These are phyloP conservation scores for Sindora glabra DNA, from an alignment of 306 rosid genomes.

Conservation along the genomic window DNA sequence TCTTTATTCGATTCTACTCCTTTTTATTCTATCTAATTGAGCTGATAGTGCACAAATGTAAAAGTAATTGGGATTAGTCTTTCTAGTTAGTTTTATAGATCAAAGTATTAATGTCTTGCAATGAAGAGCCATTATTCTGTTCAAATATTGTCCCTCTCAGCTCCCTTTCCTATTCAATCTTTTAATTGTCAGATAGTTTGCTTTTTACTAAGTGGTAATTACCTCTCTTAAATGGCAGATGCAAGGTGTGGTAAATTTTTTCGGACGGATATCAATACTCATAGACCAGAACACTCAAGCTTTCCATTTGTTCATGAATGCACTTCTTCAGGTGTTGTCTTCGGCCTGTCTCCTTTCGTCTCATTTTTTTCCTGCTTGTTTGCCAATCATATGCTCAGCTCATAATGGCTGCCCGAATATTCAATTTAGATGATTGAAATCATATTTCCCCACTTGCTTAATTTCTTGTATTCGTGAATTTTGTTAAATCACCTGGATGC, in stretches of 20 bases:
- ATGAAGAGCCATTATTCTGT: too few relatives aligned
- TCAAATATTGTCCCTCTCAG: too few relatives aligned
- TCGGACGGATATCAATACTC: conserved; percentile 91
- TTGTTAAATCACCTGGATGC: too few relatives aligned
- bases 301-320: conserved; percentile 90
- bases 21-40: too few relatives aligned
- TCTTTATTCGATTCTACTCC: too few relatives aligned
- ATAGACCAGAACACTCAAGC: conserved; percentile 98
- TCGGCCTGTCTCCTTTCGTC: conserved; percentile 5
- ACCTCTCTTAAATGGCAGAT: conserved; percentile 38
- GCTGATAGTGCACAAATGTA: too few relatives aligned
- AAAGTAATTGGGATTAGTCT: too few relatives aligned
- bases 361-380: not conserved
- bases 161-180: not conserved
- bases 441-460: not conserved
- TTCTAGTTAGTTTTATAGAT: too few relatives aligned
- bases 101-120: too few relatives aligned
- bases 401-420: not conserved
- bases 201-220: conserved; percentile 8
- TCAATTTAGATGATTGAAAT: not conserved
- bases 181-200: not conserved
- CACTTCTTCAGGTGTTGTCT: conserved; percentile 80
- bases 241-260: conserved; percentile 89
- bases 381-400: not conserved
- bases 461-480: too few relatives aligned